These are phyloP conservation scores for Ceratocystis alfenasii DNA, from an alignment of 2,329 filamentous ascomycete species.

Conservation along the genomic window DNA sequence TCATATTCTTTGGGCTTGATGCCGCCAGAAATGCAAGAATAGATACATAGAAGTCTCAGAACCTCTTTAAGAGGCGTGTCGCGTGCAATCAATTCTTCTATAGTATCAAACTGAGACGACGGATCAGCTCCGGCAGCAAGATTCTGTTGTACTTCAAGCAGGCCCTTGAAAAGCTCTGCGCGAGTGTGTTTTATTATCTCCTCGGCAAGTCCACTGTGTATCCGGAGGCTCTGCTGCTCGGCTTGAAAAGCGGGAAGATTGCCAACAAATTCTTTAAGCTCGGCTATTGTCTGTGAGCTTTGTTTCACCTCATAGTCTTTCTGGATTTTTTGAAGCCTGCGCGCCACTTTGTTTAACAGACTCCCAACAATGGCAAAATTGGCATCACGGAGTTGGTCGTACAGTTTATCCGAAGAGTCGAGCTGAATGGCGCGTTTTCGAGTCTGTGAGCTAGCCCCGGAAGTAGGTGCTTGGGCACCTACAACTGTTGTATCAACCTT, in stretches of 20 bases:
- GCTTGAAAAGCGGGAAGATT: constrained; percentile 86
- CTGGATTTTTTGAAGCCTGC: constrained; percentile 70
- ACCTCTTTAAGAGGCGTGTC: constrained; percentile 71
- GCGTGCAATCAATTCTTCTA: constrained; percentile 89
- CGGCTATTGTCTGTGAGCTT: constrained; percentile 73
- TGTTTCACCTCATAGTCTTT: constrained; percentile 84
- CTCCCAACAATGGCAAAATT: constrained; percentile 93
- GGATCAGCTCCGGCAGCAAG: constrained; percentile 83
- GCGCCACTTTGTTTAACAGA: constrained; percentile 78
- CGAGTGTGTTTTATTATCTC: constrained; percentile 90
- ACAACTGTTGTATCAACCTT: constrained; percentile 87
- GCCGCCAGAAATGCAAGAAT: constrained; percentile 80
- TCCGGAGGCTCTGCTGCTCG: constrained; percentile 83
- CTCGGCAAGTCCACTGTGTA: constrained; percentile 84
- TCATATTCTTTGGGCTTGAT: constrained; percentile 83
- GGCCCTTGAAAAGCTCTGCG: constrained; percentile 74
- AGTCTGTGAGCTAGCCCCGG: constrained; percentile 46
- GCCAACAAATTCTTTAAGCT: constrained; percentile 89
- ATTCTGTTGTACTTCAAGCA: constrained; percentile 91
- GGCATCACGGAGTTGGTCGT: constrained; percentile 72
- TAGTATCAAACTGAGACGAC: constrained; percentile 73
- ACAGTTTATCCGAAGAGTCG: constrained; percentile 80
- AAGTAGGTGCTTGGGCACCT: constrained; percentile 52
- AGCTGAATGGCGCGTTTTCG: constrained; percentile 79
- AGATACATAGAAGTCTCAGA: constrained; percentile 75